These are phyloP conservation scores for Byssochlamys sp. DNA, from an alignment of 2,329 filamentous ascomycete genomes.

Conservation along the genomic window DNA sequence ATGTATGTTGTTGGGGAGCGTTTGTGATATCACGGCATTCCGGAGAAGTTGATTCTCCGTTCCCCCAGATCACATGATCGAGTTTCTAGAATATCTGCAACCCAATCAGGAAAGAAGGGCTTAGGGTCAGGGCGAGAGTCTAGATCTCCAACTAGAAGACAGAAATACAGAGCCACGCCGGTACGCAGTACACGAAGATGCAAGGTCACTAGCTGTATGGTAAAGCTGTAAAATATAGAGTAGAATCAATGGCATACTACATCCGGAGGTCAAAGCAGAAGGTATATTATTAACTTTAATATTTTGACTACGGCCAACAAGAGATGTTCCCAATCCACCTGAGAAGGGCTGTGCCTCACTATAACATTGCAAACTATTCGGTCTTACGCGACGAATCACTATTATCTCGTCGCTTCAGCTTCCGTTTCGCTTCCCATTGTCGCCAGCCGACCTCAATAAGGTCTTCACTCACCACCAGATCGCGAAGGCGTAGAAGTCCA, in stretches of 20 bases:
- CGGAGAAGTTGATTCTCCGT: conserved; percentile 1
- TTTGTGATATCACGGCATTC: conserved; percentile 1
- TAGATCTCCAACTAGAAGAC: background rate
- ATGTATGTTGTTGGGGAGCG: background rate
- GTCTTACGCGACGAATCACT: conserved; percentile 18
- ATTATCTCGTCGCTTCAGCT: conserved; percentile 19
- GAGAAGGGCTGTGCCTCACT: background rate
- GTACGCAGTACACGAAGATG: background rate
- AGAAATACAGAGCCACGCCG: background rate
- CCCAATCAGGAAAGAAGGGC: background rate
- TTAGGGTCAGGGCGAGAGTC: background rate
- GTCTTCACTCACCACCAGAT: conserved; percentile 80
- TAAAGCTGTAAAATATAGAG: background rate
- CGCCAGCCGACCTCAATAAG: conserved; percentile 87
- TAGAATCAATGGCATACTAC: background rate
- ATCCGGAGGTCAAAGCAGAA: background rate
- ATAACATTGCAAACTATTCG: conserved; percentile 8
- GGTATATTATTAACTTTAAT: background rate
- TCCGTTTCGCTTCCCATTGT: conserved; percentile 61
- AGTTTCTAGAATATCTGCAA: background rate
- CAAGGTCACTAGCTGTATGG: background rate
- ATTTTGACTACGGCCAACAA: background rate
- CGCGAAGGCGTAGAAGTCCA: conserved; percentile 62
- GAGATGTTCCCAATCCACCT: background rate
- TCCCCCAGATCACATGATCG: conserved; percentile 1